A percentile compares a stretch with the other conserved stretches of the same genome.
Evolutionary conservation across 2,329 filamentous ascomycete genomes (phyloP).

Genomic region (Alternaria sp.): DNA sequence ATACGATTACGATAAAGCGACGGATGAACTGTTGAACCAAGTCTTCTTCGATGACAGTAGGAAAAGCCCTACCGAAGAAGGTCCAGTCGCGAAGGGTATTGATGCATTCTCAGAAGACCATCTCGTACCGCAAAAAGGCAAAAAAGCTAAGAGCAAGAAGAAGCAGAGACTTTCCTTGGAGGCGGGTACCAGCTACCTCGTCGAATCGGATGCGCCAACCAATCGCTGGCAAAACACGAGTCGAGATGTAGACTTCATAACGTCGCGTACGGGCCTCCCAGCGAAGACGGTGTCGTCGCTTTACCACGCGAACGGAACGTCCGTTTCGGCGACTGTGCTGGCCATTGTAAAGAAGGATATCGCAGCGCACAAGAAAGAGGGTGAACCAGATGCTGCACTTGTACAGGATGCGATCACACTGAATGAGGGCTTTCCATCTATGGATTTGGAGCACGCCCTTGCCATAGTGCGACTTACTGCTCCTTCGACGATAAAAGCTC

Average conservation of each 20-base stretch:
- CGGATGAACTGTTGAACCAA: conserved; percentile 81
- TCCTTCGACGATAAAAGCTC: conserved; percentile 63
- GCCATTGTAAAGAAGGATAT: conserved; percentile 59
- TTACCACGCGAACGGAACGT: conserved; percentile 65
- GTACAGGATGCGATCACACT: conserved; percentile 61
- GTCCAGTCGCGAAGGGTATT: conserved; percentile 68
- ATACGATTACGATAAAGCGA: conserved; percentile 70
- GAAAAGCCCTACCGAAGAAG: conserved; percentile 53
- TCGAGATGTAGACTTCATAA: conserved; percentile 67
- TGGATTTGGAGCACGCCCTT: conserved; percentile 57
- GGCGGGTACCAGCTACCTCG: conserved; percentile 27
- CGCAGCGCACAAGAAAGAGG: conserved; percentile 44
- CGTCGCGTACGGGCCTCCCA: conserved; percentile 57
- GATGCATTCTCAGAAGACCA: conserved; percentile 76
- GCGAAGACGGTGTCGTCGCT: conserved; percentile 59
- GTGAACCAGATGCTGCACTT: conserved; percentile 51
- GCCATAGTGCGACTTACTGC: conserved; percentile 64
- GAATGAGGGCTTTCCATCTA: conserved; percentile 59
- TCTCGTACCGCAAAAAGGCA: conserved; percentile 48
- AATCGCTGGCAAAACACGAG: conserved; percentile 67
- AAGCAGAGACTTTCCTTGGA: conserved; percentile 38
- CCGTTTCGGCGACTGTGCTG: conserved; percentile 61
- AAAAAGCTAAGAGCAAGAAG: conserved; percentile 54
- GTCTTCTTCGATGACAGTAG: conserved; percentile 75
- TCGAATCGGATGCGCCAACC: conserved; percentile 24